Base-by-base conservation (phyloP, 2,329 filamentous ascomycete genomes). In the Domatiomyces globalis region DNA sequence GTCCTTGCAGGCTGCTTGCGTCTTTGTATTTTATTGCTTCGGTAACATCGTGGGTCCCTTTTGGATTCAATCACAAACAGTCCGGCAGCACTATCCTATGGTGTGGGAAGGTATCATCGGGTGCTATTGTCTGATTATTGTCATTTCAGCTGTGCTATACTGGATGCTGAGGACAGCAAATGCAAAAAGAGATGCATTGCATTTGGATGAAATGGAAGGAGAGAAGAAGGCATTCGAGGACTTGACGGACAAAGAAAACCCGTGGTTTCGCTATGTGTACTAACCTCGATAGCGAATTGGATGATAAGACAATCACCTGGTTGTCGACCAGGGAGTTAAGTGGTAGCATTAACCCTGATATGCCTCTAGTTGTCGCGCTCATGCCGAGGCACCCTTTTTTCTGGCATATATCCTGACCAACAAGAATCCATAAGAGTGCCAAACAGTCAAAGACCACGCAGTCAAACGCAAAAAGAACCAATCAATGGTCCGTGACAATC, bases 31-130 rank as follows among this genome's bases (percentile, higher is more conserved):
- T 0, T 87, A 87, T 61, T 85, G 82, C 51, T 79, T 87, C 5
- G 78, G 84, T 1, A 87, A 87, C 59, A 87, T 88, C 48, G 79
- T 87, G 20, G 84, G 84, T 0, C 84, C 84, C 2, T 82, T 85
- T 66, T 70, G 87, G 42, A 76, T 87, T 43, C 78, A 77, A 59
- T 80, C 75, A n/a, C 70, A 83, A 64, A 81, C 79, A 0, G 82
- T 82, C 57, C 66, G 63, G 0, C 63, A 74, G 46, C 84, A 87
- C 65, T 87, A 87, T 61, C 84, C 84, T 0, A 77, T 79, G 58
- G 62, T 87, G 7, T 87, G 83, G 84, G 69, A 76, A 0, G 83
- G 83, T 0, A 62, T 88, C 53, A 85, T 87, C 29, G 46, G 22
- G 50, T 82, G 79, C 59, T 87, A 86, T 61, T 77, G 77, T 48